A percentile compares a stretch with the other conserved stretches of the same genome.
Conservation (phyloP, 164 flowering plant genomes). For the Tetracentron sinense region DNA sequence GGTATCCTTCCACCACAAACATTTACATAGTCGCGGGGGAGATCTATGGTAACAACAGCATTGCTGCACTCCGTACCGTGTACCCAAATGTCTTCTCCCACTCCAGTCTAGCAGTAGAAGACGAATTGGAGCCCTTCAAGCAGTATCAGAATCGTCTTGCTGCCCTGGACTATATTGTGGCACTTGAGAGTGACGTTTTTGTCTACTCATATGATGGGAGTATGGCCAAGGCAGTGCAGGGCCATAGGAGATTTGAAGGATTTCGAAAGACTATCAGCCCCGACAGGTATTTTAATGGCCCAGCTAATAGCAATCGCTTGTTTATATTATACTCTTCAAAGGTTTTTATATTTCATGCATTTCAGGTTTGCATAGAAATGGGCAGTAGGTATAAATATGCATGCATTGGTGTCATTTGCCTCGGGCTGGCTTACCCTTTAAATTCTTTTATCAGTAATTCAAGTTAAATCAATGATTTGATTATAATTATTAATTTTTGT, state of each 20-base stretch:
- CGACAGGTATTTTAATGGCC: constrained; percentile 37
- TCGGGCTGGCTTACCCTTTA: no score
- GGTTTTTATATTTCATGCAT: no score
- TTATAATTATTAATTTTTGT: not conserved
- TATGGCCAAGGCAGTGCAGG: constrained; percentile 80
- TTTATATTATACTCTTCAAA: no score
- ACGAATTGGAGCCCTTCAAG: constrained; percentile 50
- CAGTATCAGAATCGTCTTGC: constrained; percentile 62
- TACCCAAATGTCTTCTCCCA: constrained; percentile 62
- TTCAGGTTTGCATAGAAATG: no score
- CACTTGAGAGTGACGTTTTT: constrained; percentile 71
- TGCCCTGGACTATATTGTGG: constrained; percentile 64
- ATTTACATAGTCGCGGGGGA: constrained; percentile 74
- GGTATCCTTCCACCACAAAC: constrained; percentile 58
- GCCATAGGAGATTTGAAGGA: constrained; percentile 65
- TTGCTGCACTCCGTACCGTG: constrained; percentile 41
- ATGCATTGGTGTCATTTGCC: no score
- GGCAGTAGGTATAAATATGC: no score
- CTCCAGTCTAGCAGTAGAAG: constrained; percentile 51
- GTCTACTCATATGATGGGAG: constrained; percentile 72
- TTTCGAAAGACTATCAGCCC: constrained; percentile 64
- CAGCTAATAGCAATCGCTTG: not conserved
- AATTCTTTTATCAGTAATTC: no score
- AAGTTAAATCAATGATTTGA: no score
- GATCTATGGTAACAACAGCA: constrained; percentile 56